Conservation (phyloP, 441 rosid genomes). For the Codiaeum variegatum region DNA sequence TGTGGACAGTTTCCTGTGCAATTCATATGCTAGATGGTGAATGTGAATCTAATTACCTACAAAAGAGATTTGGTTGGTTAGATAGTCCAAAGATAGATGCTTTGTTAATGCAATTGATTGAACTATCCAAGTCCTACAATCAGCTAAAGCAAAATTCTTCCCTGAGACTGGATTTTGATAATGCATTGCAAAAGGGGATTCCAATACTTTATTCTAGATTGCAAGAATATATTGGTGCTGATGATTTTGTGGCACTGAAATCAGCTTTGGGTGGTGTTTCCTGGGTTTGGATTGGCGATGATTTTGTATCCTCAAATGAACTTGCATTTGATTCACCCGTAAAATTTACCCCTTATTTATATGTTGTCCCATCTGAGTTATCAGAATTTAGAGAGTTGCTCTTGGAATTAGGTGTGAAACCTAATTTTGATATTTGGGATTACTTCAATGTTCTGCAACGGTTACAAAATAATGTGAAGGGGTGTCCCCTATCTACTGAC, state of each 20-base stretch:
- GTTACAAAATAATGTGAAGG: conserved; percentile 65
- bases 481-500: conserved; percentile 59
- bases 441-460: conserved; percentile 70
- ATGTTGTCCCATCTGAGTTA: conserved; percentile 97
- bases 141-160: conserved; percentile 52
- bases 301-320: conserved; percentile 72
- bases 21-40: conserved; percentile 83
- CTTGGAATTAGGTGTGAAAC: conserved; percentile 77
- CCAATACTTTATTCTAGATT: conserved; percentile 62
- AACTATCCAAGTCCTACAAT: conserved; percentile 66
- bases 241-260: conserved; percentile 59
- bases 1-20: conserved; percentile 73
- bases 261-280: conserved; percentile 71
- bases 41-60: conserved; percentile 55
- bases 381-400: conserved; percentile 79
- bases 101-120: conserved; percentile 66
- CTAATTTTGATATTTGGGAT: conserved; percentile 81
- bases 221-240: conserved; percentile 61
- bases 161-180: conserved; percentile 49
- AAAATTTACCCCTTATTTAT: conserved; percentile 88
- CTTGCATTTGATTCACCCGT: conserved; percentile 99
- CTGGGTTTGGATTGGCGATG: conserved; percentile 98
- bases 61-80: conserved; percentile 82
- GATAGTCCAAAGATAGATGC: conserved; percentile 48
- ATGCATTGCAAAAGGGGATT: conserved; percentile 65